A percentile compares a stretch with the other conserved stretches of the same genome.
Conservation (phyloP, 2,329 filamentous ascomycete species). For the Chaetomiaceae sp. region DNA sequence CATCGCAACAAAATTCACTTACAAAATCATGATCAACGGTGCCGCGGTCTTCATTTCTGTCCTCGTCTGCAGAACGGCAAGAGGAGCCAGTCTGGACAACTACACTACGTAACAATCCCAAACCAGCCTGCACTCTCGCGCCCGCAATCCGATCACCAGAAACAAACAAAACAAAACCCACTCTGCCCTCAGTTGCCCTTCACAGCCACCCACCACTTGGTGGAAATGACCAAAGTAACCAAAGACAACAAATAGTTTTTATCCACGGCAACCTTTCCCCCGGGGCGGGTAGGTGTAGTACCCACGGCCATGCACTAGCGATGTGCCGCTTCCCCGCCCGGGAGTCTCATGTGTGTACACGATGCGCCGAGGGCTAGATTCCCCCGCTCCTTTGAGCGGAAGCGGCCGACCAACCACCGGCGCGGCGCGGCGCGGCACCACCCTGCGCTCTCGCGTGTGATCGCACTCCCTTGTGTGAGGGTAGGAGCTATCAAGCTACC, state of each 20-base stretch:
- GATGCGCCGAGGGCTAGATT: conserved; percentile 5
- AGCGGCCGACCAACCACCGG: no score
- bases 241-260: no score
- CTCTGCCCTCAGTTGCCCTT: conserved; percentile 2
- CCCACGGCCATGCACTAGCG: conserved; percentile 28
- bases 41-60: conserved; percentile 14
- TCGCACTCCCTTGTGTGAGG: conserved; percentile 24
- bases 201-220: conserved; percentile 28
- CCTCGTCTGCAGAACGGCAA: conserved; percentile 12
- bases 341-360: conserved; percentile 10
- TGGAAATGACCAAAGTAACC: conserved; percentile 20
- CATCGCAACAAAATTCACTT: neutral
- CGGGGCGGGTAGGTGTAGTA: no score
- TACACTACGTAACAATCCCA: no score
- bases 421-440: conserved; percentile 13
- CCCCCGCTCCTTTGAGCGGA: conserved; percentile 5
- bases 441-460: conserved; percentile 5
- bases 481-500: conserved; percentile 46
- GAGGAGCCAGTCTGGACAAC: no score
- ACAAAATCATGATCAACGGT: conserved; percentile 4
- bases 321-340: no score
- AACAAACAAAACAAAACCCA: neutral
- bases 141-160: conserved; percentile 1
- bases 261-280: conserved; percentile 15
- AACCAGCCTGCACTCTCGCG: no score